Evolutionary conservation across 2,329 filamentous ascomycete species (phyloP), one percentile per base, ranked within the genome.

Genomic region (Colletotrichum filicis): DNA sequence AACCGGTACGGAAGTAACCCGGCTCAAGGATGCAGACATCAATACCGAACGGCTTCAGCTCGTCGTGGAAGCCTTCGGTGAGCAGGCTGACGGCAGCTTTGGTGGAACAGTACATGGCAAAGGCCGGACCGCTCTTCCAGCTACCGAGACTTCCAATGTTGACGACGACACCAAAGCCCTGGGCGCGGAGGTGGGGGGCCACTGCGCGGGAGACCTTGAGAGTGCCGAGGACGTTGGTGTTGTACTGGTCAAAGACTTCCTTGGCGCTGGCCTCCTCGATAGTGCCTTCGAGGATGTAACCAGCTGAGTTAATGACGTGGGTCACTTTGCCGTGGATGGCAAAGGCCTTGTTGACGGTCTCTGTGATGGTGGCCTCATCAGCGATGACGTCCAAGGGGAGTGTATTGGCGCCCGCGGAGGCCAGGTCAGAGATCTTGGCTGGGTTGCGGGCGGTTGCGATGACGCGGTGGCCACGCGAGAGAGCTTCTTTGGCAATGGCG

Each of bases 211-310:
- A 82, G 1, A 88, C 83, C 68, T 86, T 88, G 64, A 88, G 78
- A 8, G 82, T 78, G 3, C 88, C 88, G 74, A 90, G 87, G 35
- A 90, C 86, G 68, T 91, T 90, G 37, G 87, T 88, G 76, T 87
- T 83, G 78, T 88, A 89, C 12, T 78, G 75, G 3, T 80, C 77
- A 12, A 79, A 79, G 28, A 83, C 76, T 73, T 86, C 84, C 46
- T 83, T 75, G 1, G 79, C 77, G 3, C 79, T 81, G 0, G 78
- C 76, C 74, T 85, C 85, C 73, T 87, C 86, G 2, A 83, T 77
- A 0, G 82, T 78, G 0, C 84, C 85, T 32, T 84, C 81, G 4
- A 87, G 80, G 46, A 85, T 80, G 76, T 82, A 87, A 0, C 85
- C 87, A 0, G 86, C 86, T 0, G 85, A 82, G 30, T 88, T 88